Percentiles rank a stretch among this genome's conserved stretches.
Conservation (phyloP, 2,329 filamentous ascomycete species). For the Ceratocystis papillata region DNA sequence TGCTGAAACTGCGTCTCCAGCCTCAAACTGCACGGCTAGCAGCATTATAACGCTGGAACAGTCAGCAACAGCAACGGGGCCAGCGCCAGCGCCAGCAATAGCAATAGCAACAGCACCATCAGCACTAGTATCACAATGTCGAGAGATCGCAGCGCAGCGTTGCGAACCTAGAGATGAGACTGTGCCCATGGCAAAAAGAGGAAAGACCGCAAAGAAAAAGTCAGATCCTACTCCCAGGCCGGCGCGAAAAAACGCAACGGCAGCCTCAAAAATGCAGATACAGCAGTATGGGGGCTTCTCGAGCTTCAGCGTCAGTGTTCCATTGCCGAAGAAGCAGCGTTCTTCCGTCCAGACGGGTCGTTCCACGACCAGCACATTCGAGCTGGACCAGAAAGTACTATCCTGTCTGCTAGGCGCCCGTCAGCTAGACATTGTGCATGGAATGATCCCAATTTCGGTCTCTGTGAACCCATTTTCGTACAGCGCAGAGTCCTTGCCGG, state of each 20-base stretch:
- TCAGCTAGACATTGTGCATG: conserved; percentile 16
- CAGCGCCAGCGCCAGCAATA: too few species aligned
- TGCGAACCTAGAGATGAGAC: background rate
- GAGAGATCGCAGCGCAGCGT: background rate
- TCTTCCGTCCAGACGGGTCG: background rate
- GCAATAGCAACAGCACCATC: background rate
- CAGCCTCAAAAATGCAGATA: conserved; percentile 16
- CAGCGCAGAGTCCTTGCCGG: background rate
- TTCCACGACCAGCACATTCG: background rate
- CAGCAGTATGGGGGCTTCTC: conserved; percentile 20
- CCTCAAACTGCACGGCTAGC: too few species aligned
- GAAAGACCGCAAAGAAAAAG: conserved; percentile 5
- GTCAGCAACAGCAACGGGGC: background rate
- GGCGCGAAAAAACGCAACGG: conserved; percentile 17
- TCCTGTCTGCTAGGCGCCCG: conserved; percentile 19
- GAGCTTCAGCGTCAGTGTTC: conserved; percentile 17
- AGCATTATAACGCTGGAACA: too few species aligned
- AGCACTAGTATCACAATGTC: background rate
- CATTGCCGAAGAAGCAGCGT: background rate
- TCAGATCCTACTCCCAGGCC: background rate
- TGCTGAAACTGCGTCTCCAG: too few species aligned
- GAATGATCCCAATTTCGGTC: background rate
- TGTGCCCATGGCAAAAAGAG: background rate
- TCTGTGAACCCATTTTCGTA: conserved; percentile 8
- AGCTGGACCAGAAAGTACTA: conserved; percentile 21